phyloP scores from a whole-genome alignment of 2,329 filamentous ascomycete species.

The Laburnicola sp. region DNA sequence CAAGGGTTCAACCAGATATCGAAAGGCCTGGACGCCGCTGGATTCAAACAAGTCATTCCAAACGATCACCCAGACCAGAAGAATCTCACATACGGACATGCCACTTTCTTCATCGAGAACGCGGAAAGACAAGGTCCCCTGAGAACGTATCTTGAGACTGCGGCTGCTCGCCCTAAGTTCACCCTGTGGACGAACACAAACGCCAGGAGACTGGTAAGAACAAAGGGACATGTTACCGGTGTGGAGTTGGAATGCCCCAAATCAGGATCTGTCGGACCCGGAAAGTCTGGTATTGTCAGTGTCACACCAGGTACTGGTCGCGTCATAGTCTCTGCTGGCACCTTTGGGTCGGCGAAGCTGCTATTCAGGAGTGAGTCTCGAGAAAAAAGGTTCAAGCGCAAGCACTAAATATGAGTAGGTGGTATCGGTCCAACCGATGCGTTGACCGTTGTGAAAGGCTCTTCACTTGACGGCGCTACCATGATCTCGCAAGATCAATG shows the following conservation, averaged over 20 bases:
- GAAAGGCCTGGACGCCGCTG: constrained; percentile 58
- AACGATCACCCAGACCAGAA: constrained; percentile 63
- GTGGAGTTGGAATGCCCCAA: constrained; percentile 63
- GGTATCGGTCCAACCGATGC: constrained; percentile 63
- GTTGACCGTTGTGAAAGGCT: constrained; percentile 48
- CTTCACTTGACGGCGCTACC: constrained; percentile 37
- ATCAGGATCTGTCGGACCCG: constrained; percentile 53
- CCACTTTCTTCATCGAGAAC: constrained; percentile 65
- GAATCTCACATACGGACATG: constrained; percentile 61
- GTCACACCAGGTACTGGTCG: constrained; percentile 61
- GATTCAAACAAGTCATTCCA: constrained; percentile 64
- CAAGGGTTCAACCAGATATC: constrained; percentile 65
- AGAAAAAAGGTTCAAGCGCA: constrained; percentile 13
- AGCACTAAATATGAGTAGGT: constrained; percentile 18
- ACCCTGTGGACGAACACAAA: constrained; percentile 64
- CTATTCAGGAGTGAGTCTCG: constrained; percentile 57
- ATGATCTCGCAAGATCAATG: constrained; percentile 48
- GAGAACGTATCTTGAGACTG: constrained; percentile 67
- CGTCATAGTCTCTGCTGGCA: constrained; percentile 67
- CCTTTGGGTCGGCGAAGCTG: constrained; percentile 68
- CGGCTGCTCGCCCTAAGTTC: constrained; percentile 63
- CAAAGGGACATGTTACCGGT: constrained; percentile 63
- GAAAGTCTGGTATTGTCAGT: constrained; percentile 60
- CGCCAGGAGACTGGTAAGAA: constrained; percentile 65
- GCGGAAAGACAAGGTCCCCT: constrained; percentile 69